Conservation (phyloP, 176 grass and related monocot species). For the Canna indica region DNA sequence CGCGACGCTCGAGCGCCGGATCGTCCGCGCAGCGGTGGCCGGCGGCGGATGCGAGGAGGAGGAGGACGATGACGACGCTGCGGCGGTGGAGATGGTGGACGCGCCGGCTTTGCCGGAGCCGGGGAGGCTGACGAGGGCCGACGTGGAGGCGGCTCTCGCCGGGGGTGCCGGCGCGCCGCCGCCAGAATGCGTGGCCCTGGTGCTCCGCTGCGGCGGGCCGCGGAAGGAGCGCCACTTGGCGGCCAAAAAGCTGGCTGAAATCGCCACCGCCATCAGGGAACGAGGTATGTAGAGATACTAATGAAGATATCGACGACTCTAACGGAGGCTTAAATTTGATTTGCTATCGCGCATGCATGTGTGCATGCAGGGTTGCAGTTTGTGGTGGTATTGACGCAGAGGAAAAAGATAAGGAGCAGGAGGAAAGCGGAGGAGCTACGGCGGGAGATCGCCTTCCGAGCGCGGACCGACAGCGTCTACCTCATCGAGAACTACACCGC, state of each 20-base stretch:
- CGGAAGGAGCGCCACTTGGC: conserved; percentile 38
- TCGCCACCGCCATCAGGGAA: conserved; percentile 33
- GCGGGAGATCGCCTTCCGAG: conserved; percentile 62
- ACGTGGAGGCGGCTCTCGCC: conserved; percentile 33
- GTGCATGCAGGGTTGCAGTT: conserved; percentile 53
- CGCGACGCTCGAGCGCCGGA: conserved; percentile 21
- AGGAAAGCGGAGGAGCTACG: conserved; percentile 64
- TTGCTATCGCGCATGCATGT: not conserved
- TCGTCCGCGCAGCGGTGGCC: conserved; percentile 41
- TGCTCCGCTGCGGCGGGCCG: conserved; percentile 55
- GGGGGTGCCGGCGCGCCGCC: not conserved
- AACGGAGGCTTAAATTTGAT: not conserved
- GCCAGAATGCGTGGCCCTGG: conserved; percentile 70
- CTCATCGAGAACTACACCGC: conserved; percentile 84
- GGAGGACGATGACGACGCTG: not conserved
- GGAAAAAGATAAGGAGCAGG: conserved; percentile 46
- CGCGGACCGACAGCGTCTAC: conserved; percentile 68
- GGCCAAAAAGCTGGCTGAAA: conserved; percentile 42
- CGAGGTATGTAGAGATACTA: conserved; percentile 33
- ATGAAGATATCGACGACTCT: not conserved
- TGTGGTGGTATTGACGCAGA: conserved; percentile 70
- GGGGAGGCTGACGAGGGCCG: conserved; percentile 19
- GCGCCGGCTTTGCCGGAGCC: conserved; percentile 42
- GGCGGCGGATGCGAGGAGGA: conserved; percentile 16
- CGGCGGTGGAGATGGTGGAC: conserved; percentile 57